Percentiles rank a stretch among this genome's conserved stretches.
These are phyloP conservation scores for Acer campestre DNA, from an alignment of 345 rosid genomes.

Conservation along the genomic window DNA sequence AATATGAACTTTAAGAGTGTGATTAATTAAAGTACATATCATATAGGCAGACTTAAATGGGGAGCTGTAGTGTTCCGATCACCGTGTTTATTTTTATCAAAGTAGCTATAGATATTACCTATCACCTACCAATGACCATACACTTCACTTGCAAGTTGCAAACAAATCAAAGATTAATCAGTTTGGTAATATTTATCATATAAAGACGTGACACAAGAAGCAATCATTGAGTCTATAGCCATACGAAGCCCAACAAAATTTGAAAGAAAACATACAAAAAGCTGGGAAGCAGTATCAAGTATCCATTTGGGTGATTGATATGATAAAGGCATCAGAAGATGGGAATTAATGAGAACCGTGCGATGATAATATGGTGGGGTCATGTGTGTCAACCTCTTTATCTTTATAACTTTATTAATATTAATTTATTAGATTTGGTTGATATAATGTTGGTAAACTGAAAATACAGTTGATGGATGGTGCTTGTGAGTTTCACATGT, in stretches of 20 bases:
- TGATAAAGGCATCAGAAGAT: neutral
- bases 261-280: neutral
- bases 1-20: no score
- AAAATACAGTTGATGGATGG: neutral
- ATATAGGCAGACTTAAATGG: no score
- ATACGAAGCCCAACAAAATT: neutral
- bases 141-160: no score
- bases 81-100: no score
- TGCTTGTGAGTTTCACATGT: conserved; percentile 25
- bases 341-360: neutral
- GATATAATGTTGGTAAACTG: neutral
- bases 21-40: no score
- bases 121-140: no score
- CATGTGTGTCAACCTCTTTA: neutral
- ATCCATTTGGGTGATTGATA: neutral
- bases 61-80: no score
- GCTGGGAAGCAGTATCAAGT: neutral
- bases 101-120: no score
- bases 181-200: no score
- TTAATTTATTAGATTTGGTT: neutral
- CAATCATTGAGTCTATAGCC: neutral
- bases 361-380: neutral
- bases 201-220: no score
- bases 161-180: no score
- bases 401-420: neutral